phyloP scores from a whole-genome alignment of 768 basidiomycete genomes.

The Lactifluus rugatus region DNA sequence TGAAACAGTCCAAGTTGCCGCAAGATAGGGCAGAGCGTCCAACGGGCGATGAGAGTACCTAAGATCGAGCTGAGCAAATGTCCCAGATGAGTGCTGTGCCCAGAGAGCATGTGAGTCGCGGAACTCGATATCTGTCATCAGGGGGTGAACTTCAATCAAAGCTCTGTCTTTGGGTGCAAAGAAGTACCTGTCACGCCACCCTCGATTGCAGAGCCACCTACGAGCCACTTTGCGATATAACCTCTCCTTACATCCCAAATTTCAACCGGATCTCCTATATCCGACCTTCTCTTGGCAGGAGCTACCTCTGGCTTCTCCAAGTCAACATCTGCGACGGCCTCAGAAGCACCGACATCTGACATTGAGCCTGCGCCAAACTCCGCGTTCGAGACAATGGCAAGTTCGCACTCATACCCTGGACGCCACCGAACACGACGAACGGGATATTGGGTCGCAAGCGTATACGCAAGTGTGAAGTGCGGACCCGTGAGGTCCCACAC shows the following conservation, averaged over 20 bases:
- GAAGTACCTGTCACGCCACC: slow-evolving; percentile 64
- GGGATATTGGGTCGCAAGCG: slow-evolving; percentile 64
- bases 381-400: slow-evolving; percentile 61
- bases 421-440: slow-evolving; percentile 71
- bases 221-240: slow-evolving; percentile 77
- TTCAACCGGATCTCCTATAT: slow-evolving; percentile 53
- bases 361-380: slow-evolving; percentile 36
- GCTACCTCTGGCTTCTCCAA: slow-evolving; percentile 14
- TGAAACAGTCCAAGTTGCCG: slow-evolving; percentile 54
- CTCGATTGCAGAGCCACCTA: slow-evolving; percentile 53
- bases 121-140: slow-evolving; percentile 51
- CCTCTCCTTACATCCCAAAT: slow-evolving; percentile 81
- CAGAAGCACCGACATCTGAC: slow-evolving; percentile 19
- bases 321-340: background rate
- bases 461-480: slow-evolving; percentile 60
- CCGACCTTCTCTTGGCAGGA: slow-evolving; percentile 10
- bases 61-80: slow-evolving; percentile 72
- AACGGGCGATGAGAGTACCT: slow-evolving; percentile 53
- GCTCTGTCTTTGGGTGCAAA: background rate
- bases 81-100: slow-evolving; percentile 64
- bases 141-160: background rate
- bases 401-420: slow-evolving; percentile 64
- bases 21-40: slow-evolving; percentile 54
- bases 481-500: slow-evolving; percentile 62
- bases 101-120: slow-evolving; percentile 62